These are phyloP conservation scores for Lepidium campestre DNA, from an alignment of 441 rosid genomes.

Conservation along the genomic window DNA sequence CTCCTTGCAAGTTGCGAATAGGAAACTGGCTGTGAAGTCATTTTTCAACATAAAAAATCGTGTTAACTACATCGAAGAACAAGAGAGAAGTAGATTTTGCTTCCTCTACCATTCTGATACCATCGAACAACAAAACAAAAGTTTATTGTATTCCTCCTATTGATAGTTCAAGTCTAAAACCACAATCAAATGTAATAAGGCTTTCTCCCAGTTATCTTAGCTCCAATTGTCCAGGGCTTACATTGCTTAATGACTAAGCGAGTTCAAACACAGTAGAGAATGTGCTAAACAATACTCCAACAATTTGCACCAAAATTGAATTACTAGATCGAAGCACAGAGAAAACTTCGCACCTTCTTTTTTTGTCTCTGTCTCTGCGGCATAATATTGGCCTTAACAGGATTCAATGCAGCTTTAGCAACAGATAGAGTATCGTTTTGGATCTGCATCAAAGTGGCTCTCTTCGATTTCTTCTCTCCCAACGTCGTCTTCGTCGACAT, in stretches of 20 bases:
- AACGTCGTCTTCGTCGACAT: constrained; percentile 46
- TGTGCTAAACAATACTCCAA: background rate
- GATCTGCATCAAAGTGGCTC: constrained; percentile 83
- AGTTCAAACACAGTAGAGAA: background rate
- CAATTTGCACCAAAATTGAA: background rate
- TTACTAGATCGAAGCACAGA: background rate
- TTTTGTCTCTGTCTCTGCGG: constrained; percentile 80
- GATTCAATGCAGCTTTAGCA: constrained; percentile 82
- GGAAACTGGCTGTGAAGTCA: constrained; percentile 76
- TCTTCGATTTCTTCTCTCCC: constrained; percentile 86
- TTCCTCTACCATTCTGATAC: background rate
- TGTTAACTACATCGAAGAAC: constrained; percentile 2
- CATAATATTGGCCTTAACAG: constrained; percentile 69
- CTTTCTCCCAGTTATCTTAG: background rate
- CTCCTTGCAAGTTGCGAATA: constrained; percentile 98
- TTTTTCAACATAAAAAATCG: constrained; percentile 7
- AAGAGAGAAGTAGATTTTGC: background rate
- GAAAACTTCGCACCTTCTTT: constrained; percentile 32
- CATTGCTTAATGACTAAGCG: background rate
- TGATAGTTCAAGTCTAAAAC: background rate
- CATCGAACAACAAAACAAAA: background rate
- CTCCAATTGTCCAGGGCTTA: background rate
- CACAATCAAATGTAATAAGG: background rate
- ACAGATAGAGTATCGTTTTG: constrained; percentile 88
- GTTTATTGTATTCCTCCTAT: background rate